Conservation (phyloP, 2,329 filamentous ascomycete species). For the Ophiosphaerella korrae region DNA sequence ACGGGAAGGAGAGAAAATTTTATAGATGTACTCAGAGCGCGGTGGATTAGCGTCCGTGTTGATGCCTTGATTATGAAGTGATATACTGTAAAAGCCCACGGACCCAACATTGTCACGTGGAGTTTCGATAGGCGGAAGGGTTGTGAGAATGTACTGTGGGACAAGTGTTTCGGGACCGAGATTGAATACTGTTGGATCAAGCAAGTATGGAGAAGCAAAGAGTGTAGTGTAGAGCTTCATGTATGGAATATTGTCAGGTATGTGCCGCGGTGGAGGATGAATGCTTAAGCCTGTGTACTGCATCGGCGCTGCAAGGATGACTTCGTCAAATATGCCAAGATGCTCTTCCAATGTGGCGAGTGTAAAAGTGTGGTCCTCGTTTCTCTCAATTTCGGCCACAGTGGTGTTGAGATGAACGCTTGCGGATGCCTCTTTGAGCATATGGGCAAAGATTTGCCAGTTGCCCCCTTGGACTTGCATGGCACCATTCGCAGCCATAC, state of each 20-base stretch:
- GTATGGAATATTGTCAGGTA: conserved; percentile 82
- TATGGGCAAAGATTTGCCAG: conserved; percentile 89
- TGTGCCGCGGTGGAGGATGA: conserved; percentile 48
- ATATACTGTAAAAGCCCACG: conserved; percentile 84
- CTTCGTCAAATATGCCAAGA: conserved; percentile 67
- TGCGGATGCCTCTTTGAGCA: conserved; percentile 71
- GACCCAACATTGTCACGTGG: conserved; percentile 61
- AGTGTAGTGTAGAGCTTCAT: conserved; percentile 87
- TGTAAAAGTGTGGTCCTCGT: conserved; percentile 48
- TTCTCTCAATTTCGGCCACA: conserved; percentile 63
- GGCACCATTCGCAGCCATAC: conserved; percentile 86
- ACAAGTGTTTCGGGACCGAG: conserved; percentile 62
- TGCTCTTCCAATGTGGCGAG: conserved; percentile 42
- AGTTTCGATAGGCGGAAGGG: conserved; percentile 67
- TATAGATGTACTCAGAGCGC: conserved; percentile 64
- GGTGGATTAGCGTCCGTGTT: conserved; percentile 57
- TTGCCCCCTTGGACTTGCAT: conserved; percentile 83
- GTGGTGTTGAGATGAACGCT: conserved; percentile 68
- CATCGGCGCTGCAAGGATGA: conserved; percentile 82
- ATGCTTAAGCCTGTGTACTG: conserved; percentile 76
- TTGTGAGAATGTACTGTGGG: conserved; percentile 82
- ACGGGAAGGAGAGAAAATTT: conserved; percentile 65
- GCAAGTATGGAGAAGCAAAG: conserved; percentile 75
- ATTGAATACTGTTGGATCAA: conserved; percentile 76
- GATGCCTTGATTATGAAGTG: conserved; percentile 67